Percentiles rank a stretch among this genome's conserved stretches.
Evolutionary conservation across 1,284 basidiomycete species (phyloP).

Genomic region (Cryptococcus hybrid): DNA sequence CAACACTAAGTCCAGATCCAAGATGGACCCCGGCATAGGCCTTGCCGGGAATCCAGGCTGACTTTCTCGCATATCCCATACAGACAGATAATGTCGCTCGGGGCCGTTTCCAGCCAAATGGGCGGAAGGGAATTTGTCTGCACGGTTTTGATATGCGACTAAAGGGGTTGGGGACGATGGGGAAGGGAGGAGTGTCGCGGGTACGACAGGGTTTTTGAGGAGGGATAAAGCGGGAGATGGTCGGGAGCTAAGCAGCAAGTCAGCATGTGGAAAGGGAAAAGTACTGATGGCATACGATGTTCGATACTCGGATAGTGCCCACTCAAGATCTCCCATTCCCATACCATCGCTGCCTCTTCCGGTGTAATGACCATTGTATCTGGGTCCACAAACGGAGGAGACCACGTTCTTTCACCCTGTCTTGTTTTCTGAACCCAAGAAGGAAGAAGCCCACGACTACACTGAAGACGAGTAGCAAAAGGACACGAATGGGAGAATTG

Average conservation of each 20-base stretch:
- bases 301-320: conserved; percentile 84
- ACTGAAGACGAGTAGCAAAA: conserved; percentile 53
- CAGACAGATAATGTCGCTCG: conserved; percentile 70
- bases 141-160: conserved; percentile 34
- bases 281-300: conserved; percentile 58
- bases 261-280: background rate
- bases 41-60: conserved; percentile 62
- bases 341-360: conserved; percentile 78
- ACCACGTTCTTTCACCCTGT: conserved; percentile 59
- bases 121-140: conserved; percentile 23
- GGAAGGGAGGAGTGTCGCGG: conserved; percentile 55
- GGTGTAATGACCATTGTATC: conserved; percentile 72
- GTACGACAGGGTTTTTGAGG: conserved; percentile 67
- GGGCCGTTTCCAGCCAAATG: conserved; percentile 64
- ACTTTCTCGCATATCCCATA: conserved; percentile 53
- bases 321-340: conserved; percentile 88
- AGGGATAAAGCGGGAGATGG: conserved; percentile 59
- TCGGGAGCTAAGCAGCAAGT: conserved; percentile 59
- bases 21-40: conserved; percentile 72
- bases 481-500: conserved; percentile 57
- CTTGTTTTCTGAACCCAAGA: conserved; percentile 58
- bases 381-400: conserved; percentile 65
- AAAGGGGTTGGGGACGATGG: conserved; percentile 23
- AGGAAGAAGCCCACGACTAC: conserved; percentile 49
- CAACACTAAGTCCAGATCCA: conserved; percentile 83